phyloP scores from a whole-genome alignment of 2,329 filamentous ascomycete species.

The Calonectria pseudoreteaudii region DNA sequence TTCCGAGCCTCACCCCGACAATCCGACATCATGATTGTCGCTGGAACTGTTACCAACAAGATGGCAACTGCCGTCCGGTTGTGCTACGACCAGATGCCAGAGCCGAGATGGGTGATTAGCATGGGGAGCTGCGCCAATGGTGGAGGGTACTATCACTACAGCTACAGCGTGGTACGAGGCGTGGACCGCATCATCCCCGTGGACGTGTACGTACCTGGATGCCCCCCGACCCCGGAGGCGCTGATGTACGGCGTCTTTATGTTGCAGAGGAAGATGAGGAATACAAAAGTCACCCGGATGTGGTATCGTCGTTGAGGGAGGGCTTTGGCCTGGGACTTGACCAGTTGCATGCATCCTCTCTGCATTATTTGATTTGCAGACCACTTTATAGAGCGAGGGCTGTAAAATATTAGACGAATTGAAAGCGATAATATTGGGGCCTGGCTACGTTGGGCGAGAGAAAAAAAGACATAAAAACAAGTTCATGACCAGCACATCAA shows the following conservation, averaged over 20 bases:
- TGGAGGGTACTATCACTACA: conserved; percentile 81
- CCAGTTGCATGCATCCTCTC: too few relatives aligned
- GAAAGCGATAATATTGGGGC: background rate
- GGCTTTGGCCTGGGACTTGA: background rate
- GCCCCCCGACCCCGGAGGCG: conserved; percentile 62
- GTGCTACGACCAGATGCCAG: conserved; percentile 77
- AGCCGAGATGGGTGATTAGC: conserved; percentile 72
- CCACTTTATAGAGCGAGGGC: background rate
- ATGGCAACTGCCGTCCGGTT: conserved; percentile 74
- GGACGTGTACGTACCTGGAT: conserved; percentile 76
- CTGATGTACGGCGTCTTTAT: conserved; percentile 71
- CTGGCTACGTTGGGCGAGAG: background rate
- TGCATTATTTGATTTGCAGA: background rate
- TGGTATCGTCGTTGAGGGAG: conserved; percentile 56
- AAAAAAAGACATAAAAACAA: background rate
- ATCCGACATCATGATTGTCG: conserved; percentile 75
- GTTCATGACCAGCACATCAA: background rate
- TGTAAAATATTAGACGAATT: background rate
- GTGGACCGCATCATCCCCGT: conserved; percentile 76
- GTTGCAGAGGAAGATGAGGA: conserved; percentile 76
- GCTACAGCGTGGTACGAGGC: conserved; percentile 74
- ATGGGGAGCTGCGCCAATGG: conserved; percentile 80
- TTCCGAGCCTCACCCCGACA: conserved; percentile 75
- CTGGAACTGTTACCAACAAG: conserved; percentile 76
- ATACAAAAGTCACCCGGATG: conserved; percentile 58